Conservation (phyloP, 2,329 filamentous ascomycete genomes). For the Ophiobolus disseminans region DNA sequence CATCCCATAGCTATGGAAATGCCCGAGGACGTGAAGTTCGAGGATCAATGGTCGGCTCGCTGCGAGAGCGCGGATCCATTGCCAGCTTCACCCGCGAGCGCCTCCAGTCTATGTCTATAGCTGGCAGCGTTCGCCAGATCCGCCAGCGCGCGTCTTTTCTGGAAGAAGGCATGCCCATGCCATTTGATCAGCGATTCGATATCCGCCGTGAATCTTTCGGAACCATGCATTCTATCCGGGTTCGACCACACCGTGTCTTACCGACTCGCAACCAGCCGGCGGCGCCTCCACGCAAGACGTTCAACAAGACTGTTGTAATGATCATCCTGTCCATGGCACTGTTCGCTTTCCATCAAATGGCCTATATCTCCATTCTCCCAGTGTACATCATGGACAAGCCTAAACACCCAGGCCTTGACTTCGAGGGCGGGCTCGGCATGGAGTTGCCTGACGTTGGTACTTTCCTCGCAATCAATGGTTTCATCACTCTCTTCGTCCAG, state of each 20-base stretch:
- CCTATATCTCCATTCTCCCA: slow-evolving; percentile 86
- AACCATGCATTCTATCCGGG: slow-evolving; percentile 46
- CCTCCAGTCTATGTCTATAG: slow-evolving; percentile 38
- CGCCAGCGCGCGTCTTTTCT: slow-evolving; percentile 47
- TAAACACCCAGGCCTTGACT: slow-evolving; percentile 37
- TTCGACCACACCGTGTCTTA: slow-evolving; percentile 35
- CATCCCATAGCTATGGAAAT: slow-evolving; percentile 61
- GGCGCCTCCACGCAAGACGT: slow-evolving; percentile 48
- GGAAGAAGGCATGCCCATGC: slow-evolving; percentile 45
- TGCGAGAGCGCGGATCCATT: slow-evolving; percentile 34
- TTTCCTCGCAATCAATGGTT: slow-evolving; percentile 72
- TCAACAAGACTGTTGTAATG: slow-evolving; percentile 72
- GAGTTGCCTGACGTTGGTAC: slow-evolving; percentile 70
- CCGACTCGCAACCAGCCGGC: slow-evolving; percentile 23
- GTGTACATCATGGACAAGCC: slow-evolving; percentile 87
- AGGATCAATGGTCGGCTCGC: slow-evolving; percentile 34
- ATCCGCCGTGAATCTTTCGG: slow-evolving; percentile 46
- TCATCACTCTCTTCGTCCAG: slow-evolving; percentile 77
- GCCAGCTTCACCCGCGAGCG: slow-evolving; percentile 33
- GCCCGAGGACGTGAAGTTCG: slow-evolving; percentile 39
- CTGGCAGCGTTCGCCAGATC: slow-evolving; percentile 41
- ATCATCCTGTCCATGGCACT: slow-evolving; percentile 83
- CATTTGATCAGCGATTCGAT: slow-evolving; percentile 43
- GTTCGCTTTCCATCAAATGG: slow-evolving; percentile 90
- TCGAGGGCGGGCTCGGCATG: slow-evolving; percentile 69